These are phyloP conservation scores for Tetracladium setigerum DNA, from an alignment of 495 filamentous ascomycete species.

Conservation along the genomic window DNA sequence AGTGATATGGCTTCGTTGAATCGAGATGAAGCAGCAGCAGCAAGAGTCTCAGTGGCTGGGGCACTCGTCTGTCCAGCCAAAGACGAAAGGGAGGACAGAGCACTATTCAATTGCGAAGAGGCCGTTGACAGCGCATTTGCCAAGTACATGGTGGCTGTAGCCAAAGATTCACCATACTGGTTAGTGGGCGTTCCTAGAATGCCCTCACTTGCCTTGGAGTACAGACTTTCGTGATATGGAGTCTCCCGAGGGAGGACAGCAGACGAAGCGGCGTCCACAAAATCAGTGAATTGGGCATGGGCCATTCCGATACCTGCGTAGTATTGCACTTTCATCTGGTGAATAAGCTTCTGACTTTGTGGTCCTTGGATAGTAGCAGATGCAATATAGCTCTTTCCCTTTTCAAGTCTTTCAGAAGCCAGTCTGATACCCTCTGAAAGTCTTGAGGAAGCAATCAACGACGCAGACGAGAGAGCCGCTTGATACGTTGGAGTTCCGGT, in stretches of 20 bases:
- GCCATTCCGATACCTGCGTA: conserved; percentile 71
- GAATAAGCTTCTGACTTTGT: conserved; percentile 43
- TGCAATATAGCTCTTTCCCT: conserved; percentile 49
- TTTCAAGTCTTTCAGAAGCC: conserved; percentile 59
- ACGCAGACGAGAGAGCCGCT: conserved; percentile 42
- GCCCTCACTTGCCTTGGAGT: conserved; percentile 13
- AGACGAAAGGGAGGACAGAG: conserved; percentile 3
- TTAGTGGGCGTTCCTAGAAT: conserved; percentile 27
- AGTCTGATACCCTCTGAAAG: conserved; percentile 54
- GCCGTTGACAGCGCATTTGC: conserved; percentile 17
- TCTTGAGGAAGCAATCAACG: conserved; percentile 56
- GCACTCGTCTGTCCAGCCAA: conserved; percentile 4
- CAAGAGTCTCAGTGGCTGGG: conserved; percentile 10
- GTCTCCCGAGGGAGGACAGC: conserved; percentile 46
- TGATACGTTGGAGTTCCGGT: conserved; percentile 33
- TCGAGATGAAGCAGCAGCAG: conserved; percentile 13
- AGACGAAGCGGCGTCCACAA: conserved; percentile 58
- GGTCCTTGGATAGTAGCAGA: conserved; percentile 45
- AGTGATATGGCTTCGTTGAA: conserved; percentile 20
- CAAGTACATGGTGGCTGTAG: conserved; percentile 41
- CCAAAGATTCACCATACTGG: conserved; percentile 30
- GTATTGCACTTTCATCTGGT: conserved; percentile 61
- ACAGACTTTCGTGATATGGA: conserved; percentile 14
- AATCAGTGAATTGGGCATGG: conserved; percentile 68
- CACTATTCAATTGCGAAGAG: conserved; percentile 5